Evolutionary conservation across 2,329 filamentous ascomycete species (phyloP), one percentile per base, ranked within the genome.

Genomic region (Drechslerella dactyloides): DNA sequence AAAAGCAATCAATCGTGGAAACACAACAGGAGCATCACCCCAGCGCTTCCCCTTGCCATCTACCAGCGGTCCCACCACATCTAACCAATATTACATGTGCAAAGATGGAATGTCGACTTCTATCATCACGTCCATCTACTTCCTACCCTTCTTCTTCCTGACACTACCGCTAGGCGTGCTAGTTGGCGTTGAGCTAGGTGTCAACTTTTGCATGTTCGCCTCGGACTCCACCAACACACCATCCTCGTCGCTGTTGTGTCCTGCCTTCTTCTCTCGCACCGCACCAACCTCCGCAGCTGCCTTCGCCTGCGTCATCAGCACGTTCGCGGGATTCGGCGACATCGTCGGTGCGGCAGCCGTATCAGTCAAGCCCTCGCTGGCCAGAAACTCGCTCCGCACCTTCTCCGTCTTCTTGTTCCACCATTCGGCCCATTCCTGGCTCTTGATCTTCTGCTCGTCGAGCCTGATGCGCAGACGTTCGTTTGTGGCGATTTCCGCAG

Each of bases 401-500:
- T 89, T 59, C 85, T 84, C 79, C 78, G 89, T 90, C 83, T 90
- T 90, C 79, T 91, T 90, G 24, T 66, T 54, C 94, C 94, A 99
- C 91, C 92, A 96, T 78, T 89, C 85, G 81, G 90, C 90, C 81
- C 97, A 94, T 44, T 86, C 82, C 8, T 85, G 84, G 1, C 87
- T 83, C 77, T 90, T 89, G 27, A 83, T 82, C 76, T 93, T 87
- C 68, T 96, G 87, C 74, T 92, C 89, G 52, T 88, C 85, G 19
- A 96, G 84, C 55, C 88, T 86, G 75, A 88, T 84, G 75, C 91
- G 90, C 77, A 96, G 85, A 52, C 87, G 82, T 46, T 86, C 85
- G 81, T 97, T 97, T 78, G 91, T 89, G 69, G 90, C 87, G 81
- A 99, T 97, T 81, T 99, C 94, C 81, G 96, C 96, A 62, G 94